Conservation (phyloP, 345 rosid species). For the Boechera retrofracta region DNA sequence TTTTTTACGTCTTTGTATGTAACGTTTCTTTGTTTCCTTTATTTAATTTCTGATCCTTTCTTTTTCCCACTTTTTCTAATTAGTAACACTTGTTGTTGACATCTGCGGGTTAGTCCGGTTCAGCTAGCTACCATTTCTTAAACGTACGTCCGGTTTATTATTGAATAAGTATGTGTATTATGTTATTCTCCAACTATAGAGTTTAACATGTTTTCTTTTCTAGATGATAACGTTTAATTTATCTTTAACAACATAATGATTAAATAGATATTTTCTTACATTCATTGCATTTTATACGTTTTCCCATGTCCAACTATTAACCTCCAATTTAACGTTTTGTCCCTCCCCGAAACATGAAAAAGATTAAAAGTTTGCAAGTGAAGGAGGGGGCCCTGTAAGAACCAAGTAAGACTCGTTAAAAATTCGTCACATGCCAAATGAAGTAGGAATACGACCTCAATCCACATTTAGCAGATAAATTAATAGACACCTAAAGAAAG, state of each 20-base stretch:
- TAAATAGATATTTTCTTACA: not conserved
- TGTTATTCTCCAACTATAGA: not conserved
- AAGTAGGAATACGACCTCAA: conserved; percentile 38
- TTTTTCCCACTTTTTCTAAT: not conserved
- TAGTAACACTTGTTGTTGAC: not conserved
- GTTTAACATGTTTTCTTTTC: not conserved
- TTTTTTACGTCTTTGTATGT: not conserved
- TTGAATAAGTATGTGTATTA: not conserved
- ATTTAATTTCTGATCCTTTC: not conserved
- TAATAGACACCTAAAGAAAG: conserved; percentile 25
- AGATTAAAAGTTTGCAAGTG: conserved; percentile 26
- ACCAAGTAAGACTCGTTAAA: conserved; percentile 6
- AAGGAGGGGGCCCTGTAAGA: conserved; percentile 3
- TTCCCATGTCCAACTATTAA: conserved; percentile 10
- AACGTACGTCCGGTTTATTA: not conserved
- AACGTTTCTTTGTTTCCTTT: not conserved
- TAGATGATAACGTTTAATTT: not conserved
- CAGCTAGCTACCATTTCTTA: not conserved
- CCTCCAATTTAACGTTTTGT: not conserved
- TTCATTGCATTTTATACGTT: not conserved
- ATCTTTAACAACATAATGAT: not conserved
- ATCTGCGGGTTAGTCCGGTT: not conserved
- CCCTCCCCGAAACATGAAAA: conserved; percentile 4
- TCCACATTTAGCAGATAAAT: conserved; percentile 4
- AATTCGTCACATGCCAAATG: conserved; percentile 34